Base-by-base conservation (phyloP, 257 asterid genomes). In the Petrea volubilis region DNA sequence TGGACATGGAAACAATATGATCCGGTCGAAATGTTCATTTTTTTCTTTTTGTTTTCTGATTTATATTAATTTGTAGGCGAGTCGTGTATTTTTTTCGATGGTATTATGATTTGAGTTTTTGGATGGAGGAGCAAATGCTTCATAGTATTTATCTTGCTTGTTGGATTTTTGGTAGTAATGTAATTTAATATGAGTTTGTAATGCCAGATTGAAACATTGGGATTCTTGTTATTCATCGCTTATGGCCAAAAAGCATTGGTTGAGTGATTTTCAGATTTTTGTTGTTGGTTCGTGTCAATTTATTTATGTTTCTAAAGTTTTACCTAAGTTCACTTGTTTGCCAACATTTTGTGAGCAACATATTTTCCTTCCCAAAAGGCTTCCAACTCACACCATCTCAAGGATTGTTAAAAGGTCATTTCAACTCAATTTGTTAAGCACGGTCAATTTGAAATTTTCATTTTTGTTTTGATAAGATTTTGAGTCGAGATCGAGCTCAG, bases 21-120 rank as follows among this genome's bases (percentile, higher is more conserved):
- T 60, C 73, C 33, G 61, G 57, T 29, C 62, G 15, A 66, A 77
- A 67, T 64, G 41, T 74, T 66, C 59, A 60, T 40, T 20, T 65
- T 38, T 38, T 50, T 28, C 57, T 65, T 38, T 38, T 50, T 28
- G 56, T 76, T 34, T 25, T 28, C 21, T 15, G 60, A 67, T 72
- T 59, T 64, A 55, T 75, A 79, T 75, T 72, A 75, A 63, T 61
- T 75, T 53, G 63, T 76, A 76, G 81, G 60, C 72, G 76, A 60
- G 79, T 72, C 64, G 67, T 67, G 73, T 69, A 57, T 57, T 72
- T 40, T 40, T 8, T 55, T 70, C 29, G 31, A 38, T 64, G 77
- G 55, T 73, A 70, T 64, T 65, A n/a, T 67, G 71, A 64, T 64
- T 79, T 74, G 70, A 74, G 74, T 74, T 51, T 38, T 36, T 44